phyloP scores from a whole-genome alignment of 805 yeast genomes.

The Metschnikowia dekortorum region DNA sequence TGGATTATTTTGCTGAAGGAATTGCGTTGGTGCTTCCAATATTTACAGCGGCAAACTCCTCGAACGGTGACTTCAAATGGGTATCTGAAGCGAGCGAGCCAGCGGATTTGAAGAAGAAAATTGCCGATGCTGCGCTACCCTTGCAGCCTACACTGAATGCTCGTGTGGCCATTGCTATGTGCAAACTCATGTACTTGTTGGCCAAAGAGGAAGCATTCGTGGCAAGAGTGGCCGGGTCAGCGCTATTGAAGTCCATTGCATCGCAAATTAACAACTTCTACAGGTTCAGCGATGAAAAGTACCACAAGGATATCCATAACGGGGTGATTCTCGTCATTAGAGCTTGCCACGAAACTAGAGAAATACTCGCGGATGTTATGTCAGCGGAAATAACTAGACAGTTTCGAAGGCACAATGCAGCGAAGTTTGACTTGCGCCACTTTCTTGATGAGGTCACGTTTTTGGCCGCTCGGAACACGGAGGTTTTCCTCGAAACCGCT shows the following conservation, averaged over 20 bases:
- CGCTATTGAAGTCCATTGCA: conserved; percentile 45
- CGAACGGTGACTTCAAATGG: conserved; percentile 5
- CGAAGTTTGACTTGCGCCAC: conserved; percentile 24
- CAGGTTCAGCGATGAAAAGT: conserved; percentile 19
- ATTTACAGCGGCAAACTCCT: conserved; percentile 39
- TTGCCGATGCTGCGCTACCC: conserved; percentile 44
- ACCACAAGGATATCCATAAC: conserved; percentile 9
- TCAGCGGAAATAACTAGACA: conserved; percentile 46
- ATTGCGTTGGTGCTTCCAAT: conserved; percentile 53
- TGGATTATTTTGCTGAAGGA: conserved; percentile 57
- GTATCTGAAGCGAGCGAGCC: conserved; percentile 17
- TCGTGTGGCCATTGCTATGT: conserved; percentile 30
- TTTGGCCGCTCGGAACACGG: conserved; percentile 47
- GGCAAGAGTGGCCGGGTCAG: conserved; percentile 41
- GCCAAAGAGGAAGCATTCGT: conserved; percentile 43
- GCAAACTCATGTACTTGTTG: conserved; percentile 52
- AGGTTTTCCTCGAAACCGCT: conserved; percentile 42
- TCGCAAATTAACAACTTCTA: conserved; percentile 31
- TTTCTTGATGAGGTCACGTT: conserved; percentile 49
- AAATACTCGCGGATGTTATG: conserved; percentile 46
- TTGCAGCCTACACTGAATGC: conserved; percentile 21
- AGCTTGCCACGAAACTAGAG: conserved; percentile 62
- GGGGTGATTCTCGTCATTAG: conserved; percentile 54
- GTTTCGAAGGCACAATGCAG: conserved; percentile 5
- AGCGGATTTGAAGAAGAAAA: conserved; percentile 16